Percentiles rank a stretch among this genome's conserved stretches.
Evolutionary conservation across 352 stramenopile genomes (phyloP).

Genomic region (Phytophthora pluvialis): DNA sequence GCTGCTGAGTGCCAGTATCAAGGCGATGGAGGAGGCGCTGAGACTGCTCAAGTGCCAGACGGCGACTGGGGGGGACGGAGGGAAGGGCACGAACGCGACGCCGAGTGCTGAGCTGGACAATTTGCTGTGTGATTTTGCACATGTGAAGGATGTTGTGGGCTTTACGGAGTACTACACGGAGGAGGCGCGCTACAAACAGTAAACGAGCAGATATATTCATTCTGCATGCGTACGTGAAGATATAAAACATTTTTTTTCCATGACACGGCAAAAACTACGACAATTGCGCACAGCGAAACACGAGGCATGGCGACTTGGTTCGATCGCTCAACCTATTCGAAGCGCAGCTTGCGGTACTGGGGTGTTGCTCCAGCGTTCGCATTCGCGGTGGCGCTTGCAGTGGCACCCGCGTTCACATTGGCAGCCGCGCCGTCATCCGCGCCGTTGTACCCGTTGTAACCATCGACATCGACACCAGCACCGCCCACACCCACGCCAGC

Average conservation of each 20-base stretch:
- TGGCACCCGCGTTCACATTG: constrained; percentile 3
- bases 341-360: constrained; percentile 9
- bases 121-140: constrained; percentile 89
- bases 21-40: constrained; percentile 92
- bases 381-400: constrained; percentile 1
- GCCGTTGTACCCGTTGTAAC: not conserved
- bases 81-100: constrained; percentile 42
- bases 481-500: not conserved
- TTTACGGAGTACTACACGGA: constrained; percentile 93
- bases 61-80: not conserved
- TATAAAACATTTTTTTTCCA: too few species aligned
- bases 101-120: constrained; percentile 69
- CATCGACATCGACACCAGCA: not conserved
- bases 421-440: not conserved
- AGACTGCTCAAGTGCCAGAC: constrained; percentile 77
- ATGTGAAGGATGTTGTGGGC: constrained; percentile 93
- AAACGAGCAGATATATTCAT: not conserved
- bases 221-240: not conserved
- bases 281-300: too few species aligned
- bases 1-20: constrained; percentile 93
- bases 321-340: not conserved
- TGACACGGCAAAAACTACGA: too few species aligned
- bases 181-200: constrained; percentile 63
- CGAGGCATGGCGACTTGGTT: too few species aligned
- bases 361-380: not conserved